Percentiles rank a stretch among this genome's conserved stretches.
phyloP scores from a whole-genome alignment of 345 rosid species.

The Acer campestre region DNA sequence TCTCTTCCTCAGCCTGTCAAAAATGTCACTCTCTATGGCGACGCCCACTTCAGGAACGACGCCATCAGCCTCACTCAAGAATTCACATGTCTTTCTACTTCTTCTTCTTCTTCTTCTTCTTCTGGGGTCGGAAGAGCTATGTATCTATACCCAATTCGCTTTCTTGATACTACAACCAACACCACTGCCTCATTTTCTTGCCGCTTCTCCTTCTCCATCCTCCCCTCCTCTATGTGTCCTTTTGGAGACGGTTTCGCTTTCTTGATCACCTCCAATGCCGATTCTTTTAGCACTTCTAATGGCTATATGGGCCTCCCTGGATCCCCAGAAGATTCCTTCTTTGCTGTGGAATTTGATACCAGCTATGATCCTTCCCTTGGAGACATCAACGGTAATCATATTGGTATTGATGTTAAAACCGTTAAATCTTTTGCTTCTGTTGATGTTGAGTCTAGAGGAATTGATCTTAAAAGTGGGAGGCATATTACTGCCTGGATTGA shows the following conservation, averaged over 20 bases:
- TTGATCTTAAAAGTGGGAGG: slow-evolving; percentile 63
- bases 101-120: slow-evolving; percentile 34
- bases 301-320: slow-evolving; percentile 77
- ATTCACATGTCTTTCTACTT: slow-evolving; percentile 33
- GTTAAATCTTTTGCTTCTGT: slow-evolving; percentile 56
- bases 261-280: slow-evolving; percentile 74
- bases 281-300: slow-evolving; percentile 58
- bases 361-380: slow-evolving; percentile 51
- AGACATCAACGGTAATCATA: slow-evolving; percentile 63
- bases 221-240: slow-evolving; percentile 54
- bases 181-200: slow-evolving; percentile 63
- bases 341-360: slow-evolving; percentile 86
- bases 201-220: slow-evolving; percentile 68
- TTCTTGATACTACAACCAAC: slow-evolving; percentile 53
- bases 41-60: slow-evolving; percentile 52
- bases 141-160: slow-evolving; percentile 55
- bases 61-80: slow-evolving; percentile 72
- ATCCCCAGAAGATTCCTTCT: slow-evolving; percentile 51
- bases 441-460: slow-evolving; percentile 47
- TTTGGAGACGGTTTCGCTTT: slow-evolving; percentile 79
- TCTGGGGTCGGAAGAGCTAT: slow-evolving; percentile 61
- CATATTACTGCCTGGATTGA: slow-evolving; percentile 76
- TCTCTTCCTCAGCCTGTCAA: slow-evolving; percentile 30
- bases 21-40: slow-evolving; percentile 71
- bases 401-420: slow-evolving; percentile 63